Base-by-base conservation (phyloP, 352 stramenopile species). In the Globisporangium polare region DNA sequence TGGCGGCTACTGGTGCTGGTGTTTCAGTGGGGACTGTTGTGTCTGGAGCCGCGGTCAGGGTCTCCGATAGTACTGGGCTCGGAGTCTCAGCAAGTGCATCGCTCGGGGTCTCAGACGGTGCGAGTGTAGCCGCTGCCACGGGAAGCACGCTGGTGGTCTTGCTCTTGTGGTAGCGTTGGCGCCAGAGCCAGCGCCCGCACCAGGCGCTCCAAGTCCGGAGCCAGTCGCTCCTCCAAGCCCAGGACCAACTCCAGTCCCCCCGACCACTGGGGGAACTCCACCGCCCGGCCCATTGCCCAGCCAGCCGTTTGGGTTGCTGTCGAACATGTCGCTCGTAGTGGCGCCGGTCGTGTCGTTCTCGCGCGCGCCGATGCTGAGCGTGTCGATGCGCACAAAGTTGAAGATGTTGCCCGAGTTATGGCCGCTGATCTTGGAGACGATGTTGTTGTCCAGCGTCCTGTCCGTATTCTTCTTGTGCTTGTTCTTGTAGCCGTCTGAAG, bases 341-440 rank as follows among this genome's bases (percentile, higher is more conserved):
- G 43, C 13, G 8, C 33, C n/a, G 3, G 47, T 58, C 20, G 47
- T 51, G 22, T 57, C 33, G 35, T 55, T 57, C 35, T 57, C 47
- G 12, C 3, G 41, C 13, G 58, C 46, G 12, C 47, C 53, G 31
- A 66, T 52, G 15, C 58, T 63, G 10, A 60, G 9, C 12, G 50
- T 69, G 29, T 57, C 57, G 24, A 78, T 65, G 59, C 72, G 73
- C 24, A 78, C 72, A 39, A 71, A 75, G 15, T 61, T 67, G 53
- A 79, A 77, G 18, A 63, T 71, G 58, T 80, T 80, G 60, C 69
- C 69, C 26, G 73, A 73, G 55, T 80, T 80, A 33, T 74, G 56
- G 26, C 68, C 69, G 31, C 61, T 67, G 47, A 74, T 56, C 52
- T 57, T 68, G 29, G 69, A 62, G 12, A 77, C 15, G 35, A 74